Evolutionary conservation across 2,329 filamentous ascomycete genomes (phyloP).

Genomic region (Fusarium keratoplasticum): DNA sequence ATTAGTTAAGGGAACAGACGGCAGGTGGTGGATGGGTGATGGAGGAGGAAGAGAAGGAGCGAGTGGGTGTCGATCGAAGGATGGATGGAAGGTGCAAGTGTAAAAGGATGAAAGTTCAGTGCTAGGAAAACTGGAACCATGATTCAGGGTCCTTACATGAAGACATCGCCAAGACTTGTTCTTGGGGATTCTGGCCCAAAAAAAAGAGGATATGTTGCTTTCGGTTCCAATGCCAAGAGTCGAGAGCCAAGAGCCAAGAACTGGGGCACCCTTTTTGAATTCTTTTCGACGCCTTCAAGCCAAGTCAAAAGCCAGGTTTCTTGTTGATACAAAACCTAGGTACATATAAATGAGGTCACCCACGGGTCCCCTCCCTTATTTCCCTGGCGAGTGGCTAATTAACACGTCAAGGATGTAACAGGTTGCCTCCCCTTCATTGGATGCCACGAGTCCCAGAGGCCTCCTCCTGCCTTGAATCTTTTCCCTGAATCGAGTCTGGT

Average conservation of each 20-base stretch:
- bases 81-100: background rate
- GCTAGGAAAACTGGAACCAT: conserved; percentile 10
- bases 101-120: conserved; percentile 8
- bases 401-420: conserved; percentile 22
- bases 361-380: conserved; percentile 19
- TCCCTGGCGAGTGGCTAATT: conserved; percentile 12
- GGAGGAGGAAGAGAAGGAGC: background rate
- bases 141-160: conserved; percentile 24
- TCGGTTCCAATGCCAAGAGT: conserved; percentile 21
- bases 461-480: conserved; percentile 18
- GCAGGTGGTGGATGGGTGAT: background rate
- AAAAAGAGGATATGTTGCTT: background rate
- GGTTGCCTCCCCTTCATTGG: conserved; percentile 13
- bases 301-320: background rate
- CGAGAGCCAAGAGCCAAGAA: conserved; percentile 9
- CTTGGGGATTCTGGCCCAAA: background rate
- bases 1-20: background rate
- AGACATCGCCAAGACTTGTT: conserved; percentile 36
- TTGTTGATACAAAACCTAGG: background rate
- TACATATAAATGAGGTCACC: conserved; percentile 21
- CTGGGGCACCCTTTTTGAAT: conserved; percentile 11
- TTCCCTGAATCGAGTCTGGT: background rate
- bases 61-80: background rate
- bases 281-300: background rate
- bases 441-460: conserved; percentile 18